A percentile compares a stretch with the other conserved stretches of the same genome.
phyloP scores from a whole-genome alignment of 345 rosid species.

The Corchorus olitorius region DNA sequence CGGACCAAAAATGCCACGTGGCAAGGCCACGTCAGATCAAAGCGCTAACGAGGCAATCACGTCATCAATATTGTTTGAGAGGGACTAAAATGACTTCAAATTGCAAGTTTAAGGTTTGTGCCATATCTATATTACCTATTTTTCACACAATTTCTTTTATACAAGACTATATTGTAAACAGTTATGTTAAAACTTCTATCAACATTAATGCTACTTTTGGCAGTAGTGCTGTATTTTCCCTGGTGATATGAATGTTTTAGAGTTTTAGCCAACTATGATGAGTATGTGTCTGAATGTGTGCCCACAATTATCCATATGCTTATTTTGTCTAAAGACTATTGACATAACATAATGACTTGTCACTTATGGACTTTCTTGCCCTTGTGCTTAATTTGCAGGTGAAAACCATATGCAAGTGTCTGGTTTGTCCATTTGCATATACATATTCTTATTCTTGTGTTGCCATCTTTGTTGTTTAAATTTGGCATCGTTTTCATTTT shows the following conservation, averaged over 20 bases:
- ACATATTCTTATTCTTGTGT: not conserved
- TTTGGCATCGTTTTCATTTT: not conserved
- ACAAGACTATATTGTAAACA: constrained; percentile 1
- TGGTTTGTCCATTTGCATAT: not conserved
- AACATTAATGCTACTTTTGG: not conserved
- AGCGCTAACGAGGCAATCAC: no score
- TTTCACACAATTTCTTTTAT: constrained; percentile 20
- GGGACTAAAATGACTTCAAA: no score
- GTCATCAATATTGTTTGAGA: no score
- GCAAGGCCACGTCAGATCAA: no score
- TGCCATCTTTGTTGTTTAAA: not conserved
- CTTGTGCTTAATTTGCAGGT: not conserved
- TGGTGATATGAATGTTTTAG: not conserved
- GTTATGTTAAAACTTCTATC: not conserved
- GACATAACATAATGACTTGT: no score
- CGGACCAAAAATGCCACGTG: no score
- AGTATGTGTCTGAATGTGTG: not conserved
- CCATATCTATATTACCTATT: constrained; percentile 35
- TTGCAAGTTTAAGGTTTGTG: no score
- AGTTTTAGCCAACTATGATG: not conserved
- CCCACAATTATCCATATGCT: not conserved
- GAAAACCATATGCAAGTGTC: not conserved
- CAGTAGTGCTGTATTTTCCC: not conserved
- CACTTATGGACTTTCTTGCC: not conserved
- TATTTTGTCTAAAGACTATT: no score